A percentile compares a stretch with the other conserved stretches of the same genome.
phyloP scores from a whole-genome alignment of 2,329 filamentous ascomycete genomes.

The Fusarium robinianum region DNA sequence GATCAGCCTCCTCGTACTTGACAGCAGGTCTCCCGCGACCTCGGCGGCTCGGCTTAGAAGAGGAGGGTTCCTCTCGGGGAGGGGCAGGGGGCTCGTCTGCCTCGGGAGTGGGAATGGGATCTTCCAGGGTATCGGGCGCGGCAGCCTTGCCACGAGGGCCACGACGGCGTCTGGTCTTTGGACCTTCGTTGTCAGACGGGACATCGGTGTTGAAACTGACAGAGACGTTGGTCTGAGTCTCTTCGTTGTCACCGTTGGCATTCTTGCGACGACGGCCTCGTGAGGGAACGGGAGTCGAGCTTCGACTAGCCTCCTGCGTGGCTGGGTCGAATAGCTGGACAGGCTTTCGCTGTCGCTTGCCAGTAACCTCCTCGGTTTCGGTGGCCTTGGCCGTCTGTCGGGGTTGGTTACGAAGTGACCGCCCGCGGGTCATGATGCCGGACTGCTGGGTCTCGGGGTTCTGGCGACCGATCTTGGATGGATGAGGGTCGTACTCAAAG shows the following conservation, averaged over 20 bases:
- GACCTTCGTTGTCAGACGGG: conserved; percentile 40
- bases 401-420: conserved; percentile 61
- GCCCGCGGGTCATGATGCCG: conserved; percentile 56
- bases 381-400: conserved; percentile 63
- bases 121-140: conserved; percentile 32
- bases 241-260: conserved; percentile 38
- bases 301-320: conserved; percentile 55
- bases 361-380: conserved; percentile 55
- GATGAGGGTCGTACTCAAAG: conserved; percentile 64
- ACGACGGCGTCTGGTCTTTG: conserved; percentile 41
- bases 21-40: conserved; percentile 33
- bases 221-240: conserved; percentile 32
- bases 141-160: conserved; percentile 35
- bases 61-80: conserved; percentile 22
- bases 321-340: conserved; percentile 57
- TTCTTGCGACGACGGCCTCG: conserved; percentile 42
- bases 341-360: conserved; percentile 59
- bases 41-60: conserved; percentile 33
- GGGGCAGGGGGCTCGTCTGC: conserved; percentile 20
- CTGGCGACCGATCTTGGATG: conserved; percentile 61
- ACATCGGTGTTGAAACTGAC: conserved; percentile 43
- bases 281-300: conserved; percentile 52
- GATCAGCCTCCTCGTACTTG: conserved; percentile 38
- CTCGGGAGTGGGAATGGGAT: conserved; percentile 28
- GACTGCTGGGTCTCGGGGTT: conserved; percentile 58